A percentile compares a stretch with the other conserved stretches of the same genome.
phyloP scores from a whole-genome alignment of 495 filamentous ascomycete species.

The Penicillium turbatum region DNA sequence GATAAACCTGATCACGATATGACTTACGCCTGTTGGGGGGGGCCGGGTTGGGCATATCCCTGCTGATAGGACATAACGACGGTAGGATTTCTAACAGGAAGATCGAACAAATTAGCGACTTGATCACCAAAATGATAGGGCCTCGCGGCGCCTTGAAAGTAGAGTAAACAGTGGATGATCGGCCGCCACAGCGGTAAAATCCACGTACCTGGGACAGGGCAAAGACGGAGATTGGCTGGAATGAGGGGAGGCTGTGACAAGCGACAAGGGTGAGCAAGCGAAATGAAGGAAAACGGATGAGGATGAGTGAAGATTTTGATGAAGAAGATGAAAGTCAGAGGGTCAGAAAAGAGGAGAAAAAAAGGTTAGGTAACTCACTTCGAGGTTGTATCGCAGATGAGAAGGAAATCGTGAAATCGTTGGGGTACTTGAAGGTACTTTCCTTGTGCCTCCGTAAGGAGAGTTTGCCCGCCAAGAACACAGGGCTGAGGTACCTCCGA shows the following conservation, averaged over 20 bases:
- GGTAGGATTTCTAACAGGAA: neutral
- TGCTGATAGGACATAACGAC: constrained; percentile 37
- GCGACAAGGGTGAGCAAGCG: constrained; percentile 15
- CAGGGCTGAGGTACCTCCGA: constrained; percentile 9
- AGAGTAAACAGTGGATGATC: neutral
- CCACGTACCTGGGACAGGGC: constrained; percentile 7
- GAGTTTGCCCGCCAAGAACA: constrained; percentile 2
- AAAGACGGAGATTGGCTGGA: constrained; percentile 1
- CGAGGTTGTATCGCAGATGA: constrained; percentile 8
- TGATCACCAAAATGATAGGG: neutral
- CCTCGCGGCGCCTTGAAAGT: neutral
- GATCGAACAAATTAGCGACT: constrained; percentile 6
- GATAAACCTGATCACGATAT: neutral
- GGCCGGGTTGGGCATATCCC: constrained; percentile 27
- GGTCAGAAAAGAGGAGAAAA: constrained; percentile 22
- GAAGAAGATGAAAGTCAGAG: constrained; percentile 4
- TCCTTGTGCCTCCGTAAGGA: neutral
- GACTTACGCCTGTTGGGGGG: constrained; percentile 15
- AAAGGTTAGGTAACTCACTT: constrained; percentile 10
- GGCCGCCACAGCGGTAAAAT: constrained; percentile 3
- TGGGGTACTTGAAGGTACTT: constrained; percentile 8
- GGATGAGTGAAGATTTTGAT: neutral
- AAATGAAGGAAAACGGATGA: constrained; percentile 10
- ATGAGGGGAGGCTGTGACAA: neutral
- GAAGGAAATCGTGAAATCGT: neutral